Evolutionary conservation across 1,284 basidiomycete genomes (phyloP).

Genomic region (Leccinum pachyderme): DNA sequence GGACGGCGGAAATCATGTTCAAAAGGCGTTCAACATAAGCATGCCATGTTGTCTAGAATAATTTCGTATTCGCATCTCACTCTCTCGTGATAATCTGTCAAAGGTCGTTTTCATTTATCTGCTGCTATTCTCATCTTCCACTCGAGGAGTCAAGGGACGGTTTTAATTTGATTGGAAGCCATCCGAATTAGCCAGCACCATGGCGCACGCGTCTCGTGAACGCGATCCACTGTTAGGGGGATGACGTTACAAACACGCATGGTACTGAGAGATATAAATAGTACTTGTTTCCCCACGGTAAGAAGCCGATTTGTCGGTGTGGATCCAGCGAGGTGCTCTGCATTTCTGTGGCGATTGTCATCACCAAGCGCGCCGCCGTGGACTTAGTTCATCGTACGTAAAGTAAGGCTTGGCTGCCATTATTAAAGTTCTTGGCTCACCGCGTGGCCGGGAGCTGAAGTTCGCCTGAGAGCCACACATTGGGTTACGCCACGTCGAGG

Average conservation of each 20-base stretch:
- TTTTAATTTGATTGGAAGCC: constrained; percentile 15
- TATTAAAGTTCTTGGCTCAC: constrained; percentile 1
- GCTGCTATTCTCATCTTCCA: background rate
- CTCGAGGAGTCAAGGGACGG: background rate
- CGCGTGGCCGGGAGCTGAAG: background rate
- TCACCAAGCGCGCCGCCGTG: background rate
- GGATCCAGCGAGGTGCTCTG: background rate
- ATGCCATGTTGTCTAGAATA: constrained; percentile 9
- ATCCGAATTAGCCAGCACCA: constrained; percentile 1
- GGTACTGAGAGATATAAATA: background rate
- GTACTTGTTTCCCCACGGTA: background rate
- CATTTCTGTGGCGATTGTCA: background rate
- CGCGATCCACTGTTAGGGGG: background rate
- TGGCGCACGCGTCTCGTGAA: background rate
- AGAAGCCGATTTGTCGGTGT: background rate
- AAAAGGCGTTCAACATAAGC: constrained; percentile 22
- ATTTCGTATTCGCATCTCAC: constrained; percentile 10
- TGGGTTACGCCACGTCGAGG: background rate
- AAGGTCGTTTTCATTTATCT: background rate
- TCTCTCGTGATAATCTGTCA: constrained; percentile 10
- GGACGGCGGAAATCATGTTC: constrained; percentile 33
- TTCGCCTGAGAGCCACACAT: background rate
- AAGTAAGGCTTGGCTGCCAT: constrained; percentile 3
- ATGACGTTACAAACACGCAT: background rate
- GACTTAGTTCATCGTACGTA: constrained; percentile 5